A percentile compares a stretch with the other conserved stretches of the same genome.
phyloP scores from a whole-genome alignment of 2,329 filamentous ascomycete species.

The Neurospora sp. region DNA sequence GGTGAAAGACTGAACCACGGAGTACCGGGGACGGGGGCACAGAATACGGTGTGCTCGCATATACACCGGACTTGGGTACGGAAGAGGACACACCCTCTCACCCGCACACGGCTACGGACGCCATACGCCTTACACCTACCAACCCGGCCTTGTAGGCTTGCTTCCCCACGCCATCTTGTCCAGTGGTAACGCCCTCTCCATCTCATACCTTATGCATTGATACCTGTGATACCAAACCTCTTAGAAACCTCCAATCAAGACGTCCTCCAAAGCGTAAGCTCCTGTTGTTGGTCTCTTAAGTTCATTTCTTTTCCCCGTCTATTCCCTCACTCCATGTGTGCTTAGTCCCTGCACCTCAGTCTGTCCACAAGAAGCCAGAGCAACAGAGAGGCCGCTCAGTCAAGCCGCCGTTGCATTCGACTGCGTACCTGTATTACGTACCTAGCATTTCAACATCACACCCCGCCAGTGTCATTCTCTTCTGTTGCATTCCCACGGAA shows the following conservation, averaged over 20 bases:
- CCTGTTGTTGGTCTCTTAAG: slow-evolving; percentile 9
- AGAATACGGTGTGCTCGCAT: background rate
- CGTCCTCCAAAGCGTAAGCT: background rate
- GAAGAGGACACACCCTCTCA: background rate
- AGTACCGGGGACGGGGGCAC: background rate
- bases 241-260: slow-evolving; percentile 12
- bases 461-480: background rate
- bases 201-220: slow-evolving; percentile 17
- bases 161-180: slow-evolving; percentile 11
- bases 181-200: slow-evolving; percentile 8
- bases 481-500: background rate
- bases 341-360: background rate
- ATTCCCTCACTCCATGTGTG: slow-evolving; percentile 1
- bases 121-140: background rate
- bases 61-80: background rate
- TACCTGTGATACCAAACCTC: slow-evolving; percentile 18
- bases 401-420: slow-evolving; percentile 16
- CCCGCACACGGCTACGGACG: background rate
- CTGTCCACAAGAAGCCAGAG: background rate
- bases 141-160: background rate
- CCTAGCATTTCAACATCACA: background rate
- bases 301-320: slow-evolving; percentile 5
- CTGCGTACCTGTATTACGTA: background rate
- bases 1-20: background rate
- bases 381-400: slow-evolving; percentile 7